These are phyloP conservation scores for Picochlorum sp. DNA, from an alignment of 139 green algal genomes.

Conservation along the genomic window DNA sequence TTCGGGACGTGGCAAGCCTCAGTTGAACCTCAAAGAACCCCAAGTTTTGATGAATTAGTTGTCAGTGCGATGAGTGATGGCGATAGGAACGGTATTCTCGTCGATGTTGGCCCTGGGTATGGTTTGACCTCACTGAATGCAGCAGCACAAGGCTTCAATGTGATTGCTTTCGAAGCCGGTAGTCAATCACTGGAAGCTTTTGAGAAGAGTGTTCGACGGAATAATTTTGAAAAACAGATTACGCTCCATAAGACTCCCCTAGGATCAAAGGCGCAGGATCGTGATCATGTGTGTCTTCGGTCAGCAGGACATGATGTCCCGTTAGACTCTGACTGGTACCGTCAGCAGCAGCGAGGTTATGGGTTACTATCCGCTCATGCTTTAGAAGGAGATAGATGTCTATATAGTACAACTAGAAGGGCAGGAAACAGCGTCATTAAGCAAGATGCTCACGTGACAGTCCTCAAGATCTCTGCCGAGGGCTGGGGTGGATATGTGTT, in stretches of 20 bases:
- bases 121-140: constrained; percentile 71
- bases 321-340: constrained; percentile 8
- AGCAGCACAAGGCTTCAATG: constrained; percentile 53
- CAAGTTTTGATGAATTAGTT: constrained; percentile 64
- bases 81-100: constrained; percentile 25
- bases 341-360: constrained; percentile 22
- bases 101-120: constrained; percentile 70
- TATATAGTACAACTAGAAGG: constrained; percentile 5
- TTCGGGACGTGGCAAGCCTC: constrained; percentile 70
- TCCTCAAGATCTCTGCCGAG: constrained; percentile 42
- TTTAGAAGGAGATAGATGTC: constrained; percentile 11
- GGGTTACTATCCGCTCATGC: constrained; percentile 12
- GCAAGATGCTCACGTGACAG: constrained; percentile 26
- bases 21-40: constrained; percentile 35
- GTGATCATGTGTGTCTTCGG: constrained; percentile 25
- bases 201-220: constrained; percentile 46
- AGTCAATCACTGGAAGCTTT: constrained; percentile 41
- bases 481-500: constrained; percentile 63
- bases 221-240: constrained; percentile 51
- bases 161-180: constrained; percentile 62
- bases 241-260: constrained; percentile 37
- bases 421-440: constrained; percentile 8
- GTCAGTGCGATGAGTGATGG: constrained; percentile 36
- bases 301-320: constrained; percentile 4
- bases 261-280: constrained; percentile 29